Base-by-base conservation (phyloP, 1,284 basidiomycete genomes). In the Microbotryum saponariae region DNA sequence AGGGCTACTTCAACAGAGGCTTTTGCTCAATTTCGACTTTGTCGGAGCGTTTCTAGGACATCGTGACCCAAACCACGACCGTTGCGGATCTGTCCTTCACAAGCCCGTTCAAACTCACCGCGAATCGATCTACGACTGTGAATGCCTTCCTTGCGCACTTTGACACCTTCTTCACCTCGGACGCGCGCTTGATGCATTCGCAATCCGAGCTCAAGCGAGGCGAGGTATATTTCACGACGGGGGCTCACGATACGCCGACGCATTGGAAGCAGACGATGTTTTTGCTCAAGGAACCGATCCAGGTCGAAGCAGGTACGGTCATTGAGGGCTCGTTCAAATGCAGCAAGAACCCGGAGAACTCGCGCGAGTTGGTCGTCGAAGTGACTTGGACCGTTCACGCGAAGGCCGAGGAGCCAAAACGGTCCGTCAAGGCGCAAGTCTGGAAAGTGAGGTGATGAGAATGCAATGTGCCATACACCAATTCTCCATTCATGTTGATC, bases 211-310 rank as follows among this genome's bases (percentile, higher is more conserved):
- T 56, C 25, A 63, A 56, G 27, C 79, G 80, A 37, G 82, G 82
- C 20, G 77, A 85, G 37, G 84, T 84, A 9, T 89, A 87, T 74
- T 97, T 97, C 76, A 94, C 91, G 66, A 98, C 94, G 0, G 90
- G 91, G 1, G 91, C 94, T 6, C 65, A 77, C 70, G 89, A 88
- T 65, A 83, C 85, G 54, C 85, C 88, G 25, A 98, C 94, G n/a
- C 94, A 98, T 75, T 98, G 94, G 94, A 94, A 94, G 75, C 94
- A 98, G 74, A 93, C 93, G 0, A 73, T 92, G 14, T 96, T 98
- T 76, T 77, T 97, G 66, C 79, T 98, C 65, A 82, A 83, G 59
- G 83, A 91, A 56, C 88, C 91, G 0, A 82, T 97, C 63, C 72
- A 76, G 27, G 85, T 88, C 0, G 78, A 81, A 9, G 82, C 87